Evolutionary conservation across 1,139 yeast species (phyloP).

Genomic region (Kazachstania sp.): DNA sequence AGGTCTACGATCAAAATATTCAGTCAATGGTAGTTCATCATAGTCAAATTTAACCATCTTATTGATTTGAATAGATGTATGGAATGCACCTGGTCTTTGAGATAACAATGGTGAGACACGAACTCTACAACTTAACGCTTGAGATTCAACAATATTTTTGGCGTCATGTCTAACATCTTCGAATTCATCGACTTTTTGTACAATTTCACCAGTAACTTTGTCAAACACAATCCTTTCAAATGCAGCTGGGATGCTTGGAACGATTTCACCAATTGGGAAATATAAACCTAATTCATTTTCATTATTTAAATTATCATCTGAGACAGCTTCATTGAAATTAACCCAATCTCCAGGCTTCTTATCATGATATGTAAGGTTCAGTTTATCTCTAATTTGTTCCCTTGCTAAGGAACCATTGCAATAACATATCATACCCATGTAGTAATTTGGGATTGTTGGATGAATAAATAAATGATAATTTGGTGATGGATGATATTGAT

Average conservation of each 20-base stretch:
- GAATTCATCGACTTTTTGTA: slow-evolving; percentile 24
- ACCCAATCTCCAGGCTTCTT: slow-evolving; percentile 44
- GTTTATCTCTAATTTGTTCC: slow-evolving; percentile 58
- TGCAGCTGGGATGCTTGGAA: slow-evolving; percentile 67
- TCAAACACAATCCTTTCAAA: slow-evolving; percentile 42
- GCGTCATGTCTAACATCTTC: slow-evolving; percentile 55
- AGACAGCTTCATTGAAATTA: slow-evolving; percentile 49
- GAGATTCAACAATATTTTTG: slow-evolving; percentile 72
- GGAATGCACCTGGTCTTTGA: slow-evolving; percentile 14
- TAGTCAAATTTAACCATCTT: slow-evolving; percentile 26
- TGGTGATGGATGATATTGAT: slow-evolving; percentile 67
- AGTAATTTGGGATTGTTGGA: slow-evolving; percentile 67
- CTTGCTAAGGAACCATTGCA: slow-evolving; percentile 88
- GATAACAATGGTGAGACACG: slow-evolving; percentile 68
- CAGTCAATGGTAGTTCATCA: slow-evolving; percentile 21
- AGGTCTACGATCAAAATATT: slow-evolving; percentile 41
- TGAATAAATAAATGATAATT: slow-evolving; percentile 81
- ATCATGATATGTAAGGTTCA: slow-evolving; percentile 38
- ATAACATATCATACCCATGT: slow-evolving; percentile 94
- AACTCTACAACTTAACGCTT: slow-evolving; percentile 73
- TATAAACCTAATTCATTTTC: slow-evolving; percentile 60
- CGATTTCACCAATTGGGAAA: slow-evolving; percentile 83
- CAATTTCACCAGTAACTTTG: slow-evolving; percentile 25
- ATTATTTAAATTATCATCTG: slow-evolving; percentile 19
- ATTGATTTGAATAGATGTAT: background rate